These are phyloP conservation scores for Saturnispora besseyi DNA, from an alignment of 805 yeast species.

Conservation along the genomic window DNA sequence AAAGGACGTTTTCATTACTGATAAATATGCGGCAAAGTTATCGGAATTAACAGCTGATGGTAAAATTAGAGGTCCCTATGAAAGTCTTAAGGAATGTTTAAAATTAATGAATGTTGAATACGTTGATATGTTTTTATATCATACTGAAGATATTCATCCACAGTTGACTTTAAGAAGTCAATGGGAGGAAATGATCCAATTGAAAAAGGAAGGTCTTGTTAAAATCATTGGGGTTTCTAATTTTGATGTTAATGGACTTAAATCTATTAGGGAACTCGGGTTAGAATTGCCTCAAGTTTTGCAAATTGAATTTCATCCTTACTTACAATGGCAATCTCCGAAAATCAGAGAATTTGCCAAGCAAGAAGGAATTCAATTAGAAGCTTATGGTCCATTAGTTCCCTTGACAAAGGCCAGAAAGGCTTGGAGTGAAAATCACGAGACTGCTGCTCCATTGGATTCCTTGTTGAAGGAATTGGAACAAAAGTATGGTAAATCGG, in stretches of 20 bases:
- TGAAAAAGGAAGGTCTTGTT: slow-evolving; percentile 45
- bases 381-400: slow-evolving; percentile 40
- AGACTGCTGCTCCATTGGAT: slow-evolving; percentile 21
- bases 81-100: slow-evolving; percentile 37
- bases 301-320: slow-evolving; percentile 60
- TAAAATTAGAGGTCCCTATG: slow-evolving; percentile 34
- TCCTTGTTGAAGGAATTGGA: slow-evolving; percentile 26
- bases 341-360: slow-evolving; percentile 35
- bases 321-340: slow-evolving; percentile 50
- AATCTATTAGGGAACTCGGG: slow-evolving; percentile 32
- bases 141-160: slow-evolving; percentile 39
- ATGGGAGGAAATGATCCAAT: slow-evolving; percentile 39
- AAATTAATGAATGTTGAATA: slow-evolving; percentile 41
- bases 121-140: slow-evolving; percentile 53
- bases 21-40: slow-evolving; percentile 33
- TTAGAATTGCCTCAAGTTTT: slow-evolving; percentile 44
- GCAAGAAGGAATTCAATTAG: slow-evolving; percentile 29
- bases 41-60: slow-evolving; percentile 12
- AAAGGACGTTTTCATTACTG: slow-evolving; percentile 46
- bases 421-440: slow-evolving; percentile 5
- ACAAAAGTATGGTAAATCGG: slow-evolving; percentile 30
- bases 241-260: slow-evolving; percentile 38
- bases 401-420: slow-evolving; percentile 31
- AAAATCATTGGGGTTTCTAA: slow-evolving; percentile 43
- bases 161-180: slow-evolving; percentile 35